phyloP scores from a whole-genome alignment of 768 basidiomycete genomes.

The Russula sp. region DNA sequence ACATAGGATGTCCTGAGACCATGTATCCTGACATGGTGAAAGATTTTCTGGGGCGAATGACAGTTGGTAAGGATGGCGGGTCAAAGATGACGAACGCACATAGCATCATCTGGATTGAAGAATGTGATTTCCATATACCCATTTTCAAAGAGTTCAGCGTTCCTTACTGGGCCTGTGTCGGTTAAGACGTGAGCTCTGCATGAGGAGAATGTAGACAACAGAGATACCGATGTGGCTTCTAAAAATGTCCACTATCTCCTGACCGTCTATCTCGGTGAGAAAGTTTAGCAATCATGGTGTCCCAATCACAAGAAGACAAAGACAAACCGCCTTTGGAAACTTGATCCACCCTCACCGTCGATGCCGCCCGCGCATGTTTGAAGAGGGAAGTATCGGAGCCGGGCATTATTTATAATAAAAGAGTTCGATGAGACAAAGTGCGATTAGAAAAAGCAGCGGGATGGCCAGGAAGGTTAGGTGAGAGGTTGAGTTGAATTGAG shows the following conservation, averaged over 20 bases:
- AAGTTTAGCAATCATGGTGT: neutral
- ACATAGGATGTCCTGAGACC: conserved; percentile 55
- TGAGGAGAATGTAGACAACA: conserved; percentile 19
- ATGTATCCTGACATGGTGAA: conserved; percentile 64
- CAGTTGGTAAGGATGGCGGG: conserved; percentile 13
- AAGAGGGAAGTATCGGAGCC: conserved; percentile 21
- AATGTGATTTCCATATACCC: conserved; percentile 54
- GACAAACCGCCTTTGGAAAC: conserved; percentile 25
- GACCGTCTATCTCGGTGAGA: conserved; percentile 37
- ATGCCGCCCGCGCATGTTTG: conserved; percentile 19
- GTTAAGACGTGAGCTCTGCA: conserved; percentile 1
- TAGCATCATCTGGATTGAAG: conserved; percentile 49
- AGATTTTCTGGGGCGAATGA: conserved; percentile 50
- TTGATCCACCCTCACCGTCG: conserved; percentile 27
- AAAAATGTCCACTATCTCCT: conserved; percentile 56
- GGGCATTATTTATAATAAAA: conserved; percentile 5
- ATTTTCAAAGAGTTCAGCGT: conserved; percentile 25
- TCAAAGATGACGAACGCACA: conserved; percentile 40
- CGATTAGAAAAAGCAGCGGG: neutral
- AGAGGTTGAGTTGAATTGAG: neutral
- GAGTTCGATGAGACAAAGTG: neutral
- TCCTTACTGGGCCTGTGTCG: conserved; percentile 21
- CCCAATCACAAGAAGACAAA: neutral
- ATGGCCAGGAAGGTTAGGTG: neutral
- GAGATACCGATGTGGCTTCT: conserved; percentile 53